Base-by-base conservation (phyloP, 1,284 basidiomycete genomes). In the Wolfiporia cocos region DNA sequence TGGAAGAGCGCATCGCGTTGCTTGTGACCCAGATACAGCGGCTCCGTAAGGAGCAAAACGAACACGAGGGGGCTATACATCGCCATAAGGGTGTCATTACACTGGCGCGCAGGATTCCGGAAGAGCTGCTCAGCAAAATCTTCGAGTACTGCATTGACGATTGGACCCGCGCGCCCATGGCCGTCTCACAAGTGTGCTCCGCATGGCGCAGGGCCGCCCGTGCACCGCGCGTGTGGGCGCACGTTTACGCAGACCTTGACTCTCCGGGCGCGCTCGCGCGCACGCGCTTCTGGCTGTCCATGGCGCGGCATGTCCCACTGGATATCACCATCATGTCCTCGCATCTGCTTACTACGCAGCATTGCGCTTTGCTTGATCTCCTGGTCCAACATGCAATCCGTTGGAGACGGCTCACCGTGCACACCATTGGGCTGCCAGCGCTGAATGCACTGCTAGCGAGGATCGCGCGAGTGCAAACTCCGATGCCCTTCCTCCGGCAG, bases 151-250 rank as follows among this genome's bases (percentile, higher is more conserved):
- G 74, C 51, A 67, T 71, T 6, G 65, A 67, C 37, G 74, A 74
- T 10, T 81, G 75, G 73, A 71, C 70, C 15, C 67, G 68, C 18
- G 76, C 71, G 9, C 78, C 79, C 12, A 55, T 81, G 15, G 64
- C 68, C 34, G 68, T 69, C 32, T 80, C 77, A 11, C 75, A 79
- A 39, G 78, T 81, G 26, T 83, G 78, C 51, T 68, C 71, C 3
- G 62, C 71, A 42, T 84, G 80, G 80, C 67, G 78, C 39, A 66
- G 63, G 49, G 78, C 76, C 0, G 66, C 75, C 4, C 59, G 57
- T 37, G 63, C 66, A 24, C 75, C 78, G 19, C 63, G 66, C 18
- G 69, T 80, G 22, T 83, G 80, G 80, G 76, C 76, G 4, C 64
- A 72, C 49, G 50, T 82, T 40, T 73, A 76, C 45, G 63, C 79